A percentile compares a stretch with the other conserved stretches of the same genome.
Conservation (phyloP, 2,329 filamentous ascomycete species). For the Epichloe gansuensis region DNA sequence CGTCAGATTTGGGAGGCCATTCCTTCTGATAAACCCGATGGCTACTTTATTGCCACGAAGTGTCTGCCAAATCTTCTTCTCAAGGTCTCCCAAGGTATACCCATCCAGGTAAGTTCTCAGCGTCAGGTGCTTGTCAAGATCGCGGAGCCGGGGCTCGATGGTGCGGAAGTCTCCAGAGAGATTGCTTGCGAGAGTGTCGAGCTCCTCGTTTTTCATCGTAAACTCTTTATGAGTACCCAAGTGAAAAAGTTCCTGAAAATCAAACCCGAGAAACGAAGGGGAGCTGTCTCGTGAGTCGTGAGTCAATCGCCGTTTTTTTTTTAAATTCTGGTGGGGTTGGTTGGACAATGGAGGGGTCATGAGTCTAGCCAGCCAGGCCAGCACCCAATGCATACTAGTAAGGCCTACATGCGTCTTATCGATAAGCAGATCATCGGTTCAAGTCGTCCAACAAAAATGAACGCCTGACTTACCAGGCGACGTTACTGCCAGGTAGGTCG, state of each 20-base stretch:
- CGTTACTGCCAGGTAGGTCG: conserved; percentile 1
- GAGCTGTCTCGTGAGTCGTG: conserved; percentile 10
- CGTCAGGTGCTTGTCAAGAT: conserved; percentile 76
- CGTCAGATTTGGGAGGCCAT: conserved; percentile 59
- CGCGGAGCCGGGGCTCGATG: conserved; percentile 59
- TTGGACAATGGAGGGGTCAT: conserved; percentile 11
- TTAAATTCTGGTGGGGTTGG: conserved; percentile 9
- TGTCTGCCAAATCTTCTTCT: conserved; percentile 72
- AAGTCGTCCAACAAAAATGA: not conserved
- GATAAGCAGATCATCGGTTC: conserved; percentile 3
- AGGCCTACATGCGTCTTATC: not conserved
- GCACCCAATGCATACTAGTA: not conserved
- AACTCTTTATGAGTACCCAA: not conserved
- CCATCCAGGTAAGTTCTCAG: conserved; percentile 78
- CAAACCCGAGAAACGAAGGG: not conserved
- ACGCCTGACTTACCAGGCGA: conserved; percentile 15
- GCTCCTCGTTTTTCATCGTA: conserved; percentile 45
- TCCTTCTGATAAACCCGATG: conserved; percentile 67
- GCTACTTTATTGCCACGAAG: conserved; percentile 78
- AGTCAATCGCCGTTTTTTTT: conserved; percentile 14
- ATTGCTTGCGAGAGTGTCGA: conserved; percentile 36
- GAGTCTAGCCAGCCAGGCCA: conserved; percentile 3
- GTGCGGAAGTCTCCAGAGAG: conserved; percentile 65
- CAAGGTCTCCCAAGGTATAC: conserved; percentile 62
- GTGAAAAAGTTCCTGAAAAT: not conserved